Base-by-base conservation (phyloP, 352 stramenopile genomes). In the Elongisporangium prolatum region DNA sequence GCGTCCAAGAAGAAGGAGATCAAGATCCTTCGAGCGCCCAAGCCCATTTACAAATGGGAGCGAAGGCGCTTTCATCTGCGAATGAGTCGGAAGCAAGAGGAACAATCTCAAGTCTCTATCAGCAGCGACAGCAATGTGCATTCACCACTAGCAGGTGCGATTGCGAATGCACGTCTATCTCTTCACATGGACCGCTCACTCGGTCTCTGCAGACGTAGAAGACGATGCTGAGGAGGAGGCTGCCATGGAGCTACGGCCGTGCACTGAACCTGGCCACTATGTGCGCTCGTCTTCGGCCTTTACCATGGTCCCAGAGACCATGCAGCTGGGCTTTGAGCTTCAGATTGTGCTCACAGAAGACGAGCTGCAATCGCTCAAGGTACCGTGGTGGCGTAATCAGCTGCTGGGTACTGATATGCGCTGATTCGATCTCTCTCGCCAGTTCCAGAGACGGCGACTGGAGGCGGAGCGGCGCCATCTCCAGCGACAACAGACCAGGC, bases 31-130 rank as follows among this genome's bases (percentile, higher is more conserved):
- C 72, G 68, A 18, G 38, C 67, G 1, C 63, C 67, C 21, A 87
- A 87, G 51, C 75, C 77, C 1, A 74, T 85, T 16, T 87, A 87
- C 48, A 70, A 70, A 24, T 87, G 77, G 77, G 77, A 87, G 47
- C 77, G 72, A 40, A 66, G 74, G 16, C 65, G 56, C 16, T 64
- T 61, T 48, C 51, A 48, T 37, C 47, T 18, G 28, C 54, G 10
- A 17, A 59, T 34, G 13, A 48, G 21, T 13, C 34, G 37, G 2
- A 48, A 14, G 21, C 49, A 17, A 3, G 37, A 25, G 59, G 44
- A 60, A 6, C 17, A 55, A 3, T 48, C 44, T 5, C 49, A 56
- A 4, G 9, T 22, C 2, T 53, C 53, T 3, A 7, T 8, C 9
- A 50, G 21, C 4, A 20, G 20, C 38, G 11, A 50, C 17, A 21